Percentiles rank a stretch among this genome's conserved stretches.
These are phyloP conservation scores for Picochlorum sp. DNA, from an alignment of 139 green algal genomes.

Conservation along the genomic window DNA sequence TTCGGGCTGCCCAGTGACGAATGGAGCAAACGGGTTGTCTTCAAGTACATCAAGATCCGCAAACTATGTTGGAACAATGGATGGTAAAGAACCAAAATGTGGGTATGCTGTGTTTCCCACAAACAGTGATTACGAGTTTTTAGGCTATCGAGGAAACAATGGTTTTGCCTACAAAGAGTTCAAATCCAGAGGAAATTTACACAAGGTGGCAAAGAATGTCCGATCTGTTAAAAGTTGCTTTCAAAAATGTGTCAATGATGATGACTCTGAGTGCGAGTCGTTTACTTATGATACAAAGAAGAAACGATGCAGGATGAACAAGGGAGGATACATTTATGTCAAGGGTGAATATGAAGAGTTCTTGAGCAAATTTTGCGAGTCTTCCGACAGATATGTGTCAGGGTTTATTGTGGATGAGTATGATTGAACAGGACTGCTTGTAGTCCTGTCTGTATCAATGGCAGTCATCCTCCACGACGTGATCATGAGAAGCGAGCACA, in stretches of 20 bases:
- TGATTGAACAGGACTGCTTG: neutral
- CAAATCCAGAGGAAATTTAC: neutral
- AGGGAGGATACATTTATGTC: neutral
- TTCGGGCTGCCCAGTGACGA: neutral
- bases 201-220: neutral
- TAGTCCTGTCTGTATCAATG: too few species aligned
- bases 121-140: neutral
- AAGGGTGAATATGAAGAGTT: neutral
- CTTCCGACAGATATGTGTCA: neutral
- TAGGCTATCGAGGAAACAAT: neutral
- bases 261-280: neutral
- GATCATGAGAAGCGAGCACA: too few species aligned
- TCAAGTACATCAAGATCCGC: neutral
- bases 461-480: too few species aligned
- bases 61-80: neutral
- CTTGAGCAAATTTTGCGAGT: neutral
- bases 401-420: neutral
- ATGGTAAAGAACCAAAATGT: neutral
- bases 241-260: slow-evolving; percentile 1
- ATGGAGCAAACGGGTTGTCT: slow-evolving; percentile 1
- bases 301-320: neutral
- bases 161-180: neutral
- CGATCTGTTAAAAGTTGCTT: neutral
- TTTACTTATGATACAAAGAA: neutral
- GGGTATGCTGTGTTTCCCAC: neutral